phyloP scores from a whole-genome alignment of 2,329 filamentous ascomycete species.

The Tolypocladium nubicola region DNA sequence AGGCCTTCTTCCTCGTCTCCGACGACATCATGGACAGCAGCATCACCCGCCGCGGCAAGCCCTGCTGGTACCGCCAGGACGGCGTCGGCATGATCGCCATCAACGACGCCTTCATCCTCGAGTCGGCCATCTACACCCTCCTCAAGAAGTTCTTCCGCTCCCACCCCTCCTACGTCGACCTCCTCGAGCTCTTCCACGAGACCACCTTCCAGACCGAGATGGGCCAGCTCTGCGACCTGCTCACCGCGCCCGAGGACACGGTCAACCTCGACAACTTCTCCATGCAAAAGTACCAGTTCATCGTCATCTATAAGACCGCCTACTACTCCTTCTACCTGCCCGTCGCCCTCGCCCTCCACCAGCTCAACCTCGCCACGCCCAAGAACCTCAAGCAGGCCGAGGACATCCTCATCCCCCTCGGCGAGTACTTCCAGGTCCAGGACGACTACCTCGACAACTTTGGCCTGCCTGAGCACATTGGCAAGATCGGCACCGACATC shows the following conservation, averaged over 20 bases:
- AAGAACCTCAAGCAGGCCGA: conserved; percentile 83
- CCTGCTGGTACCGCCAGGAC: conserved; percentile 91
- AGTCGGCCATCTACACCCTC: conserved; percentile 78
- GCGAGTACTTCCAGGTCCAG: conserved; percentile 98
- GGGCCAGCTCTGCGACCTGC: conserved; percentile 85
- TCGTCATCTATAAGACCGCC: conserved; percentile 98
- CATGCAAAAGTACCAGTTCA: conserved; percentile 92
- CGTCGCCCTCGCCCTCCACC: conserved; percentile 80
- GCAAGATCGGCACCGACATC: conserved; percentile 98
- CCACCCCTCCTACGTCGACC: conserved; percentile 79
- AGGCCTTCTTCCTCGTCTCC: conserved; percentile 96
- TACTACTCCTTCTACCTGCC: conserved; percentile 99
- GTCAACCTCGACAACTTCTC: conserved; percentile 94
- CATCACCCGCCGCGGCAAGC: conserved; percentile 86
- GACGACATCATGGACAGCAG: conserved; percentile 98
- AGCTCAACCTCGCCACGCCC: conserved; percentile 73
- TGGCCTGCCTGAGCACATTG: conserved; percentile 81
- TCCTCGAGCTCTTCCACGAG: conserved; percentile 95
- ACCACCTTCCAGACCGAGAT: conserved; percentile 88
- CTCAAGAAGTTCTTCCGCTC: conserved; percentile 89
- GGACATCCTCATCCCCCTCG: conserved; percentile 90
- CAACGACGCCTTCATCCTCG: conserved; percentile 97
- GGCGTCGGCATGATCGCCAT: conserved; percentile 93
- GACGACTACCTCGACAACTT: conserved; percentile 99
- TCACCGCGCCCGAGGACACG: conserved; percentile 89